These are phyloP conservation scores for Bisporella sp. DNA, from an alignment of 2,329 filamentous ascomycete genomes.

Conservation along the genomic window DNA sequence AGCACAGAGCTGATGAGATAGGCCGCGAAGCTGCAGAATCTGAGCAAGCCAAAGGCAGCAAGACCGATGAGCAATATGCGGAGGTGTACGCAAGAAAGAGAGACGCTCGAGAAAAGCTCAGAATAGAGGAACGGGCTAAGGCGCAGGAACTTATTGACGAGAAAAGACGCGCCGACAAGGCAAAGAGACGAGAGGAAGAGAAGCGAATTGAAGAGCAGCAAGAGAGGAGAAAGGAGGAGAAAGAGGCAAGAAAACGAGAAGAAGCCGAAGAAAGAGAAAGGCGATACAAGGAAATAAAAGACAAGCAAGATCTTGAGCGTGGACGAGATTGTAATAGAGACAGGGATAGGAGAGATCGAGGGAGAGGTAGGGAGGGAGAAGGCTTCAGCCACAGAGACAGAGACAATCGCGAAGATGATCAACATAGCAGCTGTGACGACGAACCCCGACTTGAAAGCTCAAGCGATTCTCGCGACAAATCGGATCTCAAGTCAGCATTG, in stretches of 20 bases:
- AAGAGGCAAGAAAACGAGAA: constrained; percentile 23
- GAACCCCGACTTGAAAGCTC: constrained; percentile 16
- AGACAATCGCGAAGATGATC: constrained; percentile 17
- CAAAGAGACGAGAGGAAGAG: constrained; percentile 43
- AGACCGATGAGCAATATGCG: constrained; percentile 68
- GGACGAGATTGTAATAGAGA: constrained; percentile 28
- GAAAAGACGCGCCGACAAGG: constrained; percentile 47
- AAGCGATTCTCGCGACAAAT: constrained; percentile 15
- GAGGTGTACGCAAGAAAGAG: constrained; percentile 56
- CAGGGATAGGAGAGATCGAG: too few relatives aligned
- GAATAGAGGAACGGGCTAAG: constrained; percentile 52
- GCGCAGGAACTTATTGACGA: constrained; percentile 54
- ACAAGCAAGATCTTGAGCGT: constrained; percentile 17
- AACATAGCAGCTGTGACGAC: constrained; percentile 17
- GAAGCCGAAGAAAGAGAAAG: constrained; percentile 18
- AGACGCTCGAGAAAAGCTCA: constrained; percentile 52
- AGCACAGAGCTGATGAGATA: constrained; percentile 59
- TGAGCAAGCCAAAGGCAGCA: constrained; percentile 58
- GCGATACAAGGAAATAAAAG: constrained; percentile 13
- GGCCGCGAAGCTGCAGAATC: constrained; percentile 61
- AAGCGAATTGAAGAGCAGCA: constrained; percentile 38
- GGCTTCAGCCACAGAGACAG: constrained; percentile 16
- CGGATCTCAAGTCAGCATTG: constrained; percentile 16
- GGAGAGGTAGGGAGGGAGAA: constrained; percentile 21
- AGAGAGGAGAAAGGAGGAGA: constrained; percentile 34